phyloP scores from a whole-genome alignment of 1,284 basidiomycete species.

The Cutaneotrichosporon curvatum region DNA sequence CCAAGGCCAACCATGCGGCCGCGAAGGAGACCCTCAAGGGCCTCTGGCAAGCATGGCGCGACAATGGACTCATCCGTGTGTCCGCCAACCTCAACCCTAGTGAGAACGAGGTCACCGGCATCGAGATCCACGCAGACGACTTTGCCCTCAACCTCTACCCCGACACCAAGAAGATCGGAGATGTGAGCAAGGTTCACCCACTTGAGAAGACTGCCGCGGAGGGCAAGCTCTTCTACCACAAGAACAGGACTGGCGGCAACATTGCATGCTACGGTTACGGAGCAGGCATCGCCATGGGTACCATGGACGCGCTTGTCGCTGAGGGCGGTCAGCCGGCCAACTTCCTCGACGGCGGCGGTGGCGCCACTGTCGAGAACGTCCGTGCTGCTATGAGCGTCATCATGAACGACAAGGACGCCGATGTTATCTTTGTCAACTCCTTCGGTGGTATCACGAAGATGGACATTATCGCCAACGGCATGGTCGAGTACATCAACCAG shows the following conservation, averaged over 20 bases:
- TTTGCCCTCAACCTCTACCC: constrained; percentile 7
- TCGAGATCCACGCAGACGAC: constrained; percentile 11
- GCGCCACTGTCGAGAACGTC: constrained; percentile 25
- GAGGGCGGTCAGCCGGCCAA: constrained; percentile 23
- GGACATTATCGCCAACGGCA: constrained; percentile 19
- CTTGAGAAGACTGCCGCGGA: constrained; percentile 13
- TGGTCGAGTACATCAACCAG: constrained; percentile 7
- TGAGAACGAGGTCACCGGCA: constrained; percentile 1
- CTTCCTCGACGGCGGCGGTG: constrained; percentile 30
- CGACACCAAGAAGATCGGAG: not conserved
- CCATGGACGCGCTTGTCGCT: constrained; percentile 21
- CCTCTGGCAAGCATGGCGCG: constrained; percentile 14
- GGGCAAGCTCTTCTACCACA: constrained; percentile 19
- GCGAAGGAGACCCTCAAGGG: constrained; percentile 7
- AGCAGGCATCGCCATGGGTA: constrained; percentile 23
- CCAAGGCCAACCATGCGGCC: not conserved
- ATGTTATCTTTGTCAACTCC: constrained; percentile 26
- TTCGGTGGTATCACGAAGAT: constrained; percentile 27
- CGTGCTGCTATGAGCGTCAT: constrained; percentile 20
- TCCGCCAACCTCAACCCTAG: constrained; percentile 8
- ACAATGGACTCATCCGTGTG: constrained; percentile 13
- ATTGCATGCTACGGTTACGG: constrained; percentile 19
- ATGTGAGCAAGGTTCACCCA: constrained; percentile 6
- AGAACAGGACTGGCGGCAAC: constrained; percentile 13
- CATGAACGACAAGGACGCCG: constrained; percentile 17